Base-by-base conservation (phyloP, 2,329 filamentous ascomycete species). In the Atkinsonella hypoxylon region DNA sequence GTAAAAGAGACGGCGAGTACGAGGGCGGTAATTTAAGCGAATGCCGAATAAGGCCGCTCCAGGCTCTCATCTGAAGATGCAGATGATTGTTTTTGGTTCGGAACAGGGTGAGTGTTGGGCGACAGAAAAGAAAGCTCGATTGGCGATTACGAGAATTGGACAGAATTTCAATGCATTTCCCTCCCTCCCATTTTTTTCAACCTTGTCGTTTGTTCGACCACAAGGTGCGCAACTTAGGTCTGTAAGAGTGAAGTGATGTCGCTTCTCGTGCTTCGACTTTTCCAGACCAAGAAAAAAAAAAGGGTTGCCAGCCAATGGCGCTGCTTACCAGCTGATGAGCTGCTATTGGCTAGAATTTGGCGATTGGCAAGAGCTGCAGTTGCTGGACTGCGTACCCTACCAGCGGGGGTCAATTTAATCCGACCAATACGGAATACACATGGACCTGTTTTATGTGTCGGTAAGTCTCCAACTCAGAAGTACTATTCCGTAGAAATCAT, bases 31-130 rank as follows among this genome's bases (percentile, higher is more conserved):
- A 2, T 31, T n/a, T n/a, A 42, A 48, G 11, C 20, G 36, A 42
- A 18, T 41, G 48, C 45, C 49, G 49, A 38, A 12, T 36, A 30
- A 51, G 31, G n/a, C 45, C 36, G 34, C n/a, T 34, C 50, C 50
- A 49, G 40, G 34, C 39, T 52, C 53, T 52, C 56, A 57, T 57
- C 45, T 52, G 53, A n/a, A 47, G 34, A 9, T 7, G 30, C 9
- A 15, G 31, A 38, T 38, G 15, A 40, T 20, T 20, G 22, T 10
- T 17, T 17, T 42, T 10, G 18, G 12, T 26, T 26, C 40, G 34
- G 34, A 36, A 36, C 4, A 26, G 26, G 8, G 26, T 8, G 26
- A 26, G 26, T 5, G 6, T 26, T 26, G 26, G 26, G 20, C 3
- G 20, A 22, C 20, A 22, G 20, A 22, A 22, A 5, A 22, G 20